phyloP scores from a whole-genome alignment of 2,329 filamentous ascomycete genomes.

The Phaeosphaeria sp. region DNA sequence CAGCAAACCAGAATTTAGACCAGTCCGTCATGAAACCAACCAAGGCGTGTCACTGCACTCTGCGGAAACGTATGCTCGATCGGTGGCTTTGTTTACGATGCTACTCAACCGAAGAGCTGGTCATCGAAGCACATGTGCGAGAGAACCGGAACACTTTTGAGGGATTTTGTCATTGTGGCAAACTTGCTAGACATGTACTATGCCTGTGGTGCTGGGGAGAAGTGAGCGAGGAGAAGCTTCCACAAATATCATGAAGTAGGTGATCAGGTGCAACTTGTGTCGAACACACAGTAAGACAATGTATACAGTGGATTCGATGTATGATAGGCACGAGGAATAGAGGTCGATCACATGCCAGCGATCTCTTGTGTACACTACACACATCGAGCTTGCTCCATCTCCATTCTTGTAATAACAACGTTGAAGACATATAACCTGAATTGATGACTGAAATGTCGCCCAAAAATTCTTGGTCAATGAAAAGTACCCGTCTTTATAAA shows the following conservation, averaged over 20 bases:
- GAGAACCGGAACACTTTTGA: not conserved
- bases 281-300: too few species aligned
- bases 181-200: slow-evolving; percentile 4
- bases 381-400: not conserved
- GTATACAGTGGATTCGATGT: not conserved
- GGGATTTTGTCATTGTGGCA: slow-evolving; percentile 13
- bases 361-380: not conserved
- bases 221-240: not conserved
- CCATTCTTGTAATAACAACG: not conserved
- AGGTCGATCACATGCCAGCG: too few species aligned
- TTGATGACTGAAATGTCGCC: too few species aligned
- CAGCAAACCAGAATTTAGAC: not conserved
- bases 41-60: slow-evolving; percentile 21
- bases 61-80: slow-evolving; percentile 24
- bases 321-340: not conserved
- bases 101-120: slow-evolving; percentile 19
- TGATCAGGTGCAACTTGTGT: not conserved
- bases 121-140: not conserved
- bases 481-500: too few species aligned
- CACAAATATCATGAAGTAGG: not conserved
- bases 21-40: not conserved
- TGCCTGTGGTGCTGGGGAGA: slow-evolving; percentile 27
- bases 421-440: not conserved
- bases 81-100: slow-evolving; percentile 33
- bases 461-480: too few species aligned